Evolutionary conservation across 495 filamentous ascomycete species (phyloP), one percentile per base, ranked within the genome.

Genomic region (Xylaria nigripes): DNA sequence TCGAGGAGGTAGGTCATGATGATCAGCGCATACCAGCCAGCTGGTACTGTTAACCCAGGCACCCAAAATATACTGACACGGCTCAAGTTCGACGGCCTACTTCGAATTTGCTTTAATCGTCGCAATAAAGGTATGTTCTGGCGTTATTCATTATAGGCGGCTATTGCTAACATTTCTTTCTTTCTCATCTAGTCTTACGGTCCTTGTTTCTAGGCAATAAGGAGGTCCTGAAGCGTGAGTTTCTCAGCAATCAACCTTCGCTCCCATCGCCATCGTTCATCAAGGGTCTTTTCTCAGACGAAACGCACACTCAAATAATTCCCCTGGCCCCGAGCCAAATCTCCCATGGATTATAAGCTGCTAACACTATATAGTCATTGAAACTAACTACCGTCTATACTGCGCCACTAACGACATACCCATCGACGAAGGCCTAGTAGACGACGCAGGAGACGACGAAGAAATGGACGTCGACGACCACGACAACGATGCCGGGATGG

Each of bases 311-410:
- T 29, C 27, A 29, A 9, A 9, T 4, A 29, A 29, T 29, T 29
- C 27, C 27, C 9, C 9, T 9, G 9, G 27, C 27, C 9, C 7
- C 4, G 25, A 21, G 4, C 5, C 3, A 30, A 32, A 0, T 5
- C 22, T 6, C 13, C 6, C 27, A 10, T 40, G 30, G 9, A n/a
- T 24, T 1, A 3, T 1, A n/a, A 36, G 9, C 1, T 54, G 30
- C 53, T 45, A 19, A 44, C 41, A 4, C 13, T 2, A 1, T 12
- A 4, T 12, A 49, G 45, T 55, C 0, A 68, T 95, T 51, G 87
- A 90, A 69, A 74, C 76, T 49, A 96, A 96, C 65, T 96, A 93
- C 65, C 77, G 87, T 59, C 86, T 89, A 7, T 96, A 84, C 79
- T 96, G 92, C 68, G 84, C 91, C 47, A 81, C 88, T 61, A 85